phyloP scores from a whole-genome alignment of 331 rosid species.

The Arachis monticola region DNA sequence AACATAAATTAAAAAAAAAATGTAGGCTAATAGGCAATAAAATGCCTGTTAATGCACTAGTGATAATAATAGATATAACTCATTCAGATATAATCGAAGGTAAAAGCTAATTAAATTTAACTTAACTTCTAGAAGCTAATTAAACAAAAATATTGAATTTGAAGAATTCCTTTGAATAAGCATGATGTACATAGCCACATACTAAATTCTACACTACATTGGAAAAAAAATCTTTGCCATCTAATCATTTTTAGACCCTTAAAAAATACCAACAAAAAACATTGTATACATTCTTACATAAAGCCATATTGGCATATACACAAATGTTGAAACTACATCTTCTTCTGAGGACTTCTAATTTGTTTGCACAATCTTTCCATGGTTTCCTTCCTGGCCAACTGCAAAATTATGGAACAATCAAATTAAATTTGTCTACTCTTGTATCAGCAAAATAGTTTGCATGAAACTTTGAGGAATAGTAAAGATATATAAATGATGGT shows the following conservation, averaged over 20 bases:
- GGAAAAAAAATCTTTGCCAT: constrained; percentile 9
- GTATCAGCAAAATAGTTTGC: constrained; percentile 17
- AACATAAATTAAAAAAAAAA: too few relatives aligned
- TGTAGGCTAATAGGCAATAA: too few relatives aligned
- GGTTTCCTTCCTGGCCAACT: constrained; percentile 48
- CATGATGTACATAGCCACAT: background rate
- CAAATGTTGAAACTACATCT: constrained; percentile 13
- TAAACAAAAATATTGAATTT: background rate
- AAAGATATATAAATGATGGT: too few relatives aligned
- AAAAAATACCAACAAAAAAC: background rate
- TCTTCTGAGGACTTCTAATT: constrained; percentile 34
- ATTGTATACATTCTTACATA: background rate
- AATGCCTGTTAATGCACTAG: too few relatives aligned
- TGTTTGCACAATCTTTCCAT: constrained; percentile 45
- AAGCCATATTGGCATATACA: constrained; percentile 4
- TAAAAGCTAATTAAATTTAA: background rate
- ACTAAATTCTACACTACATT: constrained; percentile 31
- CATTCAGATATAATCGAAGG: background rate
- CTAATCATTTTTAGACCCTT: constrained; percentile 30
- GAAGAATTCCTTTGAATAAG: background rate
- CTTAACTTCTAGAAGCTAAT: background rate
- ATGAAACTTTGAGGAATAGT: background rate
- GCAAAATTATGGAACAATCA: constrained; percentile 38
- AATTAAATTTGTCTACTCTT: constrained; percentile 34
- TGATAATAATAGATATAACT: background rate